Percentiles rank a stretch among this genome's conserved stretches.
Evolutionary conservation across 441 rosid species (phyloP).

Genomic region (Adansonia grandidieri): DNA sequence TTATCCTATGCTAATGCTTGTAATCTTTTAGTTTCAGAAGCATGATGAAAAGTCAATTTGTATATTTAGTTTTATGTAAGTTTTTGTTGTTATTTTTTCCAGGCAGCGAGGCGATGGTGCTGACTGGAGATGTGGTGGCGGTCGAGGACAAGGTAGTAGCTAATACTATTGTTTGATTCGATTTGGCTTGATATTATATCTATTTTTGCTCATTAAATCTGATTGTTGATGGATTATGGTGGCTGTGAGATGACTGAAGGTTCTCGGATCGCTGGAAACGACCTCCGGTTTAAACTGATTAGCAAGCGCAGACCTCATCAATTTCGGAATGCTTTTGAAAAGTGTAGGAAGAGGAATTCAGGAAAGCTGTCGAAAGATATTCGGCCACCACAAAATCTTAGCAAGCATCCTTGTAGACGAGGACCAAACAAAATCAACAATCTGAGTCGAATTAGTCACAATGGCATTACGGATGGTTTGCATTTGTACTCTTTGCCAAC

Average conservation of each 20-base stretch:
- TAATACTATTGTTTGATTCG: not conserved
- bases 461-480: constrained; percentile 32
- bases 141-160: constrained; percentile 37
- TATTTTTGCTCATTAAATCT: not conserved
- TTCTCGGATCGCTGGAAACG: constrained; percentile 34
- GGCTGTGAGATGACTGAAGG: constrained; percentile 33
- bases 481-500: constrained; percentile 30
- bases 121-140: constrained; percentile 28
- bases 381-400: constrained; percentile 29
- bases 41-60: not conserved
- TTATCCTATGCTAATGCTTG: not conserved
- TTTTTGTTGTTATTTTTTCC: constrained; percentile 19
- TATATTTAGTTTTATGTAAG: constrained; percentile 12
- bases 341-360: constrained; percentile 19
- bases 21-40: not conserved
- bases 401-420: constrained; percentile 24
- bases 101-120: constrained; percentile 38
- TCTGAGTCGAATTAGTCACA: constrained; percentile 25
- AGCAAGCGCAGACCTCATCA: constrained; percentile 36
- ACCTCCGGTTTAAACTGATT: constrained; percentile 50
- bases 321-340: constrained; percentile 13
- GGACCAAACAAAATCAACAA: constrained; percentile 27
- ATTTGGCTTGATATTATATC: not conserved
- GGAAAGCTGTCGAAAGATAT: constrained; percentile 28
- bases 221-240: constrained; percentile 18